Conservation (phyloP, 441 rosid species). For the Geranium incanum region DNA sequence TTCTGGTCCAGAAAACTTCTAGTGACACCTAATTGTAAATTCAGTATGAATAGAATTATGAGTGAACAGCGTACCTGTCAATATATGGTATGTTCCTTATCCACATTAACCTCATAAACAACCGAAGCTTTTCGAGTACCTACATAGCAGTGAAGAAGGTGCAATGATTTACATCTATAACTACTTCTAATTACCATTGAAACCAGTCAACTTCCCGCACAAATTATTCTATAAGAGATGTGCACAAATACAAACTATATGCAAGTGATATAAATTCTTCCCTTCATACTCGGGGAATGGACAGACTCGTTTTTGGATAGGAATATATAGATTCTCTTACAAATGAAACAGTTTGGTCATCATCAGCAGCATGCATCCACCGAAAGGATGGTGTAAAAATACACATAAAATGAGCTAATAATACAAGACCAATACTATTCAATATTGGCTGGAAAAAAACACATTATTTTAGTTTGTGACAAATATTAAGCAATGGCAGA, state of each 20-base stretch:
- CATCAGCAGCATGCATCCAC: slow-evolving; percentile 74
- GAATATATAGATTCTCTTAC: slow-evolving; percentile 28
- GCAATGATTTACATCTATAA: not conserved
- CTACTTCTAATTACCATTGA: not conserved
- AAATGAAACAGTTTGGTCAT: slow-evolving; percentile 66
- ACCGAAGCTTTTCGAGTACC: slow-evolving; percentile 63
- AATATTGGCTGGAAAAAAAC: slow-evolving; percentile 39
- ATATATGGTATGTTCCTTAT: slow-evolving; percentile 61
- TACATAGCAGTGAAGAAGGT: slow-evolving; percentile 24
- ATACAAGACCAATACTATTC: slow-evolving; percentile 51
- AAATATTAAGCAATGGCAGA: too few species aligned
- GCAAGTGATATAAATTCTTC: not conserved
- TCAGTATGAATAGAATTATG: not conserved
- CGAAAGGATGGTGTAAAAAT: slow-evolving; percentile 70
- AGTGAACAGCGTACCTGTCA: slow-evolving; percentile 40
- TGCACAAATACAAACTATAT: not conserved
- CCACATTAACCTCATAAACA: slow-evolving; percentile 61
- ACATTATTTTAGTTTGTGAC: too few species aligned
- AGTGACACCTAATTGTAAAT: too few species aligned
- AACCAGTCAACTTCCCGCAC: not conserved
- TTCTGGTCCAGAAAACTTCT: too few species aligned
- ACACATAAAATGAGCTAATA: slow-evolving; percentile 68
- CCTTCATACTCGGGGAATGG: not conserved
- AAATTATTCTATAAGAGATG: not conserved
- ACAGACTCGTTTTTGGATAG: not conserved